A percentile compares a stretch with the other conserved stretches of the same genome.
Conservation (phyloP, 2,329 filamentous ascomycete species). For the Trichoderma citrinoviride region DNA sequence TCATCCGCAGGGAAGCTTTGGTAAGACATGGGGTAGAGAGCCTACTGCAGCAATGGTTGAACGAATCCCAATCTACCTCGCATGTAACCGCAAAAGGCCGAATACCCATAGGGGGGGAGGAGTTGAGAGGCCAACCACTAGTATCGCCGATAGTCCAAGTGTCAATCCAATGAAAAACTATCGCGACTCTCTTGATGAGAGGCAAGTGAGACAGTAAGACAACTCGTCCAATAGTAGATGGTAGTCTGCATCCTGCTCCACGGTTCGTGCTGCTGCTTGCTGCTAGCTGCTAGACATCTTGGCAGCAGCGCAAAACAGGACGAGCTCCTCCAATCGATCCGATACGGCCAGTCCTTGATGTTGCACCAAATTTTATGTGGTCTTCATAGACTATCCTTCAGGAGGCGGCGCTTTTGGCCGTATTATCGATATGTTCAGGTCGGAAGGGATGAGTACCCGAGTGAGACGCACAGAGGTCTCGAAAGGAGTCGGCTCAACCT, state of each 20-base stretch:
- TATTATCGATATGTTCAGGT: background rate
- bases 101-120: background rate
- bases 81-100: background rate
- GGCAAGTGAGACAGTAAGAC: background rate
- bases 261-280: background rate
- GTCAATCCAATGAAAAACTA: background rate
- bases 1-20: conserved; percentile 1
- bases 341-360: background rate
- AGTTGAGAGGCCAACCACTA: background rate
- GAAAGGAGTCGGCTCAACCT: background rate
- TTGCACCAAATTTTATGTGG: conserved; percentile 1
- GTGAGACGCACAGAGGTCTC: background rate
- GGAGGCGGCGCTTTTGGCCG: background rate
- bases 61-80: background rate
- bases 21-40: conserved; percentile 2
- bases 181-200: background rate
- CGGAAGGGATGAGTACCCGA: conserved; percentile 12
- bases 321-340: background rate
- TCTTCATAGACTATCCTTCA: background rate
- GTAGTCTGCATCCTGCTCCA: background rate
- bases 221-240: background rate
- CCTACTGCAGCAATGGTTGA: background rate
- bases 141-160: background rate
- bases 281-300: background rate
- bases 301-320: background rate